Base-by-base conservation (phyloP, 192 early-diverging fungal genomes). In the Coemansia sp. region DNA sequence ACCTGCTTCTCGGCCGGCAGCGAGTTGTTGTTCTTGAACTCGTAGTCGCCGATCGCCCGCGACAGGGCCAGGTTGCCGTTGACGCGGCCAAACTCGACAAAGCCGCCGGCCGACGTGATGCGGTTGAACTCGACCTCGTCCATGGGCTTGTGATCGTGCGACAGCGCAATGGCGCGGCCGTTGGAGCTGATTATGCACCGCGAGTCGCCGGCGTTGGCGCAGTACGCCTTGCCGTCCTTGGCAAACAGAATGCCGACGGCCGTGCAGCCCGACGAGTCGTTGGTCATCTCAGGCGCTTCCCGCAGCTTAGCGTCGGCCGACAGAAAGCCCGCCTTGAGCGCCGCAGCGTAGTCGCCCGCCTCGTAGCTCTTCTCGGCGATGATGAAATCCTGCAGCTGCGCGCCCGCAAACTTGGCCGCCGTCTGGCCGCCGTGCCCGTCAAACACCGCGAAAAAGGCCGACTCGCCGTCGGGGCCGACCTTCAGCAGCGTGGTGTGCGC, bases 51-150 rank as follows among this genome's bases (percentile, higher is more conserved):
- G 52, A 99, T 80, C 1, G 97, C 97, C 36, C 97, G 87, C 40
- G 94, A 97, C 17, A 99, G 80, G 22, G 97, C 97, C 32, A 99
- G 78, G 67, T 95, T 97, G 84, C 96, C 97, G 74, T 99, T 99
- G 36, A 99, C 97, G 49, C 97, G 86, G 1, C 94, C 93, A 81
- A 89, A 97, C 68, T 99, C 95, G 20, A 99, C 94, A 79, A 95
- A 99, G 7, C 95, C 95, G 46, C 97, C 97, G 27, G 89, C 95
- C 4, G 80, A 80, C 35, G 72, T 73, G 60, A 99, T 99, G 55
- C 97, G 87, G 40, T 82, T 59, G 17, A 81, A 79, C 76, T 99
- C 97, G 26, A 64, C 80, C 72, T 80, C 82, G 67, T 93, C 89
- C 10, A 81, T 83, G 20, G 97, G 97, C 77, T 99, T 99, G 66